phyloP scores from a whole-genome alignment of 306 rosid species.

The Elaeagnus macrophylla region DNA sequence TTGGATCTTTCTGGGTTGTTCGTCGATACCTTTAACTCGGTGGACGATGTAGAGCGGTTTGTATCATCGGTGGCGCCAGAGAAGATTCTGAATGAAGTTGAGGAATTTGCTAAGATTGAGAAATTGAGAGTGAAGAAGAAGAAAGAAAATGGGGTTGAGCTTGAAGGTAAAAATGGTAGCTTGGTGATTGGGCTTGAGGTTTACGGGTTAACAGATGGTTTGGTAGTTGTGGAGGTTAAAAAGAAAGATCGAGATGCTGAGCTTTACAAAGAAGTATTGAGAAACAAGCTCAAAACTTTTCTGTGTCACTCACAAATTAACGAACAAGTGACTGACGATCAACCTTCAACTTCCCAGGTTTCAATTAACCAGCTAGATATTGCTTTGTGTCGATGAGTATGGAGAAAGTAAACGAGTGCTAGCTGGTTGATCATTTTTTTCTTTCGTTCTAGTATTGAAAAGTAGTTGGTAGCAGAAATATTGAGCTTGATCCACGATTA shows the following conservation, averaged over 20 bases:
- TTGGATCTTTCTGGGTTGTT: slow-evolving; percentile 54
- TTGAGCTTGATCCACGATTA: no score
- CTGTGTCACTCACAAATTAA: slow-evolving; percentile 2
- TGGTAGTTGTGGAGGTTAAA: slow-evolving; percentile 54
- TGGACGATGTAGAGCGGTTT: slow-evolving; percentile 29
- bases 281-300: slow-evolving; percentile 28
- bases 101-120: slow-evolving; percentile 30
- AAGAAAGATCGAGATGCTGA: slow-evolving; percentile 28
- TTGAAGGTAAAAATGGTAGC: slow-evolving; percentile 32
- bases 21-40: slow-evolving; percentile 1
- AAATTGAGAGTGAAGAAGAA: slow-evolving; percentile 33
- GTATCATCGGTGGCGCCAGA: slow-evolving; percentile 28
- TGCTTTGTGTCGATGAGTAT: no score
- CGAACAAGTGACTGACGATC: no score
- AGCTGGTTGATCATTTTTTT: no score
- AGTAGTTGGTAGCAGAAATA: no score
- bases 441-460: no score
- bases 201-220: slow-evolving; percentile 31
- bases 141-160: slow-evolving; percentile 39
- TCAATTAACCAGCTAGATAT: not conserved
- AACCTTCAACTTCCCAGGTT: slow-evolving; percentile 4
- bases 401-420: no score
- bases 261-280: slow-evolving; percentile 33
- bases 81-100: slow-evolving; percentile 29
- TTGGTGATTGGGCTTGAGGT: slow-evolving; percentile 28